A percentile compares a stretch with the other conserved stretches of the same genome.
Conservation (phyloP, 805 yeast species). For the Candida nanaspora region DNA sequence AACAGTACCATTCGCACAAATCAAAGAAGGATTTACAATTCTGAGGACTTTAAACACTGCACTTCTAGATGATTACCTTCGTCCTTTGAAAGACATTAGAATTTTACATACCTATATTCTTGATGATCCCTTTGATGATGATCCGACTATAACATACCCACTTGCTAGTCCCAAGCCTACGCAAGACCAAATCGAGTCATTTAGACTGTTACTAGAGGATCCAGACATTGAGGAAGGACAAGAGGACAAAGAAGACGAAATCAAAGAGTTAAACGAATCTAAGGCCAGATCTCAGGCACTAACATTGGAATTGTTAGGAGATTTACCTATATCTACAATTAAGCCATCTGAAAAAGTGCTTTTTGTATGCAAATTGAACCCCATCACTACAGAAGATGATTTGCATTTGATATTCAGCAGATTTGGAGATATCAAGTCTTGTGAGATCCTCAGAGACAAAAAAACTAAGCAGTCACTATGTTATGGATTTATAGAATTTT, state of each 20-base stretch:
- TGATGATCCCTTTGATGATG: conserved; percentile 46
- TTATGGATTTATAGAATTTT: conserved; percentile 61
- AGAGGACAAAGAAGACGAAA: conserved; percentile 8
- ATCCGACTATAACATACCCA: conserved; percentile 13
- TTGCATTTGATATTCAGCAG: conserved; percentile 49
- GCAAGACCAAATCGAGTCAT: conserved; percentile 23
- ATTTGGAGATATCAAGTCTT: conserved; percentile 47
- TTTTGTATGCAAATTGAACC: conserved; percentile 58
- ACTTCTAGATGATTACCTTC: conserved; percentile 28
- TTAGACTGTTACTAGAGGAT: conserved; percentile 19
- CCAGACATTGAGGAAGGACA: conserved; percentile 15
- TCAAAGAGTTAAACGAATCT: conserved; percentile 13
- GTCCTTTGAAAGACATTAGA: conserved; percentile 43
- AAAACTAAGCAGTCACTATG: conserved; percentile 42
- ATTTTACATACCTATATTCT: conserved; percentile 43
- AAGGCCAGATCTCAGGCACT: conserved; percentile 47
- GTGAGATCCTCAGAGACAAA: conserved; percentile 45
- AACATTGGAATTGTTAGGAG: conserved; percentile 58
- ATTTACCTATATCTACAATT: conserved; percentile 48
- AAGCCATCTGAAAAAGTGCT: conserved; percentile 56
- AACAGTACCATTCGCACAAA: conserved; percentile 38
- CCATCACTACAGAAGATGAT: conserved; percentile 53
- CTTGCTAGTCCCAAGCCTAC: conserved; percentile 31
- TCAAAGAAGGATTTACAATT: conserved; percentile 42
- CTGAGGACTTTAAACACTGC: conserved; percentile 37